phyloP scores from a whole-genome alignment of 2,329 filamentous ascomycete species.

The Talaromyces sp. region DNA sequence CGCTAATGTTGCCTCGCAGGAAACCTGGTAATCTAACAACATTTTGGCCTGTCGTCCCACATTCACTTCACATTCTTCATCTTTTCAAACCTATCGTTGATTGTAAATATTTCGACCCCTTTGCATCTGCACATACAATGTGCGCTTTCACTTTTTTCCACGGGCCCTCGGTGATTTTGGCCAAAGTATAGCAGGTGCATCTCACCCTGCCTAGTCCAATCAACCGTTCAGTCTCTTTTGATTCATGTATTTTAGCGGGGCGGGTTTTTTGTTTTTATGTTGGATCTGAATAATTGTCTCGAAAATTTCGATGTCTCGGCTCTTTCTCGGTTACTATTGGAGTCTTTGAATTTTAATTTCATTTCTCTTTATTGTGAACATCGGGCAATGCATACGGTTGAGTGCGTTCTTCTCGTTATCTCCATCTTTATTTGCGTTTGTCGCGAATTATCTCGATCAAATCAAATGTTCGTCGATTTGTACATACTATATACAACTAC shows the following conservation, averaged over 20 bases:
- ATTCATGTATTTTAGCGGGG: conserved; percentile 5
- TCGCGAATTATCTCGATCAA: no score
- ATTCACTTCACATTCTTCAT: background rate
- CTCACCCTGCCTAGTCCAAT: background rate
- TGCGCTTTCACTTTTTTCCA: background rate
- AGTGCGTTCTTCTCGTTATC: no score
- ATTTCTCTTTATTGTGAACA: no score
- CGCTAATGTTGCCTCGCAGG: conserved; percentile 24
- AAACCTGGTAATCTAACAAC: conserved; percentile 36
- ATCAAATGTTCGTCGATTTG: no score
- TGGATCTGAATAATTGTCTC: background rate
- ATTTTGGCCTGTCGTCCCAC: background rate
- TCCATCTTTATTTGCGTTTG: no score
- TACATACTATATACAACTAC: no score
- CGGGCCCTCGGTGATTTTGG: background rate
- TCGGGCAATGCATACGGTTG: no score
- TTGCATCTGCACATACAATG: background rate
- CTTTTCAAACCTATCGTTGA: background rate
- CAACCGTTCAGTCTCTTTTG: background rate
- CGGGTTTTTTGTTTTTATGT: background rate
- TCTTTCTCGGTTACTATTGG: no score
- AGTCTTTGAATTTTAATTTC: no score
- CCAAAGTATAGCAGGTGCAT: background rate
- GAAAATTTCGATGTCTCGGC: background rate
- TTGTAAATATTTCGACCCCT: background rate